Percentiles rank a stretch among this genome's conserved stretches.
phyloP scores from a whole-genome alignment of 345 rosid species.

The Pistacia atlantica region DNA sequence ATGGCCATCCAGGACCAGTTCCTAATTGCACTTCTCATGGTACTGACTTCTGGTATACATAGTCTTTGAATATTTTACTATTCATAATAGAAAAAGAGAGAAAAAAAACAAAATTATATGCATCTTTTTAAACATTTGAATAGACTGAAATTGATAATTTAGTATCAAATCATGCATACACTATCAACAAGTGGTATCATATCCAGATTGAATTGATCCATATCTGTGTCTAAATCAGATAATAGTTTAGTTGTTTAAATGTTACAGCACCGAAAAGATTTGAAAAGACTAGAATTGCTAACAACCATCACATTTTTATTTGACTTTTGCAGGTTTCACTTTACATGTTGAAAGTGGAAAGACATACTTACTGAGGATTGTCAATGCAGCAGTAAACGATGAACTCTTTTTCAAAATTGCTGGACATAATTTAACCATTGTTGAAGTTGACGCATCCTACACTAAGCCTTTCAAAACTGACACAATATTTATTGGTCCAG shows the following conservation, averaged over 20 bases:
- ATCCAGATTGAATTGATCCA: too few relatives aligned
- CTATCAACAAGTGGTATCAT: too few relatives aligned
- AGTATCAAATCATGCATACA: too few relatives aligned
- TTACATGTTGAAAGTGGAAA: slow-evolving; percentile 60
- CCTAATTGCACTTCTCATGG: slow-evolving; percentile 59
- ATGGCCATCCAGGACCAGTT: slow-evolving; percentile 65
- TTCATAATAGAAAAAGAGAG: too few relatives aligned
- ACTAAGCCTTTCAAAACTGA: slow-evolving; percentile 60
- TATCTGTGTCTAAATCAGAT: too few relatives aligned
- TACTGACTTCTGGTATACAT: slow-evolving; percentile 30
- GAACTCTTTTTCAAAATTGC: slow-evolving; percentile 80
- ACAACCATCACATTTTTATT: background rate
- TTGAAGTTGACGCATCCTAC: slow-evolving; percentile 68
- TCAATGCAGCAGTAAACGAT: slow-evolving; percentile 75
- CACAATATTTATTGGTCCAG: slow-evolving; percentile 64
- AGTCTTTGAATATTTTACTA: background rate
- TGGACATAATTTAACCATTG: slow-evolving; percentile 59
- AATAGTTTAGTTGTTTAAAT: too few relatives aligned
- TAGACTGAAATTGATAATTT: too few relatives aligned
- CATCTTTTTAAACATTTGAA: too few relatives aligned
- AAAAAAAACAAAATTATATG: too few relatives aligned
- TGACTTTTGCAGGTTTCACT: slow-evolving; percentile 35
- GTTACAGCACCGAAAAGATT: too few relatives aligned
- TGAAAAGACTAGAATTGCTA: too few relatives aligned
- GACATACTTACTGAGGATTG: slow-evolving; percentile 60